A percentile compares a stretch with the other conserved stretches of the same genome.
phyloP scores from a whole-genome alignment of 306 rosid genomes.

The Trichosanthes cucumerina region DNA sequence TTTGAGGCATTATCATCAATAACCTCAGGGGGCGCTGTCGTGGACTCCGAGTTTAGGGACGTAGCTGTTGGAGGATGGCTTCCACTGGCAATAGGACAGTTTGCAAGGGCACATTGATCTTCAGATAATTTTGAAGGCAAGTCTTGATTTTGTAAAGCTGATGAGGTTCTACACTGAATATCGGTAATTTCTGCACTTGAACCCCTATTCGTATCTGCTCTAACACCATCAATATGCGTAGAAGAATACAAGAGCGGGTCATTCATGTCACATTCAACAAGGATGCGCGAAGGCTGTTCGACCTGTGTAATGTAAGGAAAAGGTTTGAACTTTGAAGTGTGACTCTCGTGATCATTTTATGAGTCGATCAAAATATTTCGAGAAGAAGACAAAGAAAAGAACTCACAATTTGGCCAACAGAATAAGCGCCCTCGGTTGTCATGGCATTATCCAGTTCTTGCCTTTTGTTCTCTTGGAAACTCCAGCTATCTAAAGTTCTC shows the following conservation, averaged over 20 bases:
- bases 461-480: constrained; percentile 26
- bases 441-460: constrained; percentile 23
- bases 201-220: constrained; percentile 24
- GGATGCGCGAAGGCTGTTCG: constrained; percentile 40
- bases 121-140: constrained; percentile 25
- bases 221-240: constrained; percentile 29
- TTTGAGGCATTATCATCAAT: constrained; percentile 28
- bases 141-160: constrained; percentile 26
- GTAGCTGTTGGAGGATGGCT: constrained; percentile 31
- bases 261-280: constrained; percentile 51
- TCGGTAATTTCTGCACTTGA: constrained; percentile 34
- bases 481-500: constrained; percentile 19
- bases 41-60: constrained; percentile 29
- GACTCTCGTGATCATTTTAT: neutral
- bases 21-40: constrained; percentile 33
- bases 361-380: neutral
- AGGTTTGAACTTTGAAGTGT: neutral
- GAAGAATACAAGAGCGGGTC: constrained; percentile 44
- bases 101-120: constrained; percentile 25
- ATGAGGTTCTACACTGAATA: constrained; percentile 27
- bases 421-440: constrained; percentile 20
- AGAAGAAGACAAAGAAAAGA: constrained; percentile 6
- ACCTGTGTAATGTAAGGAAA: constrained; percentile 22
- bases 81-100: constrained; percentile 29
- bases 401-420: constrained; percentile 39